Conservation (phyloP, 495 filamentous ascomycete species). For the Lasiosphaeria ovina region DNA sequence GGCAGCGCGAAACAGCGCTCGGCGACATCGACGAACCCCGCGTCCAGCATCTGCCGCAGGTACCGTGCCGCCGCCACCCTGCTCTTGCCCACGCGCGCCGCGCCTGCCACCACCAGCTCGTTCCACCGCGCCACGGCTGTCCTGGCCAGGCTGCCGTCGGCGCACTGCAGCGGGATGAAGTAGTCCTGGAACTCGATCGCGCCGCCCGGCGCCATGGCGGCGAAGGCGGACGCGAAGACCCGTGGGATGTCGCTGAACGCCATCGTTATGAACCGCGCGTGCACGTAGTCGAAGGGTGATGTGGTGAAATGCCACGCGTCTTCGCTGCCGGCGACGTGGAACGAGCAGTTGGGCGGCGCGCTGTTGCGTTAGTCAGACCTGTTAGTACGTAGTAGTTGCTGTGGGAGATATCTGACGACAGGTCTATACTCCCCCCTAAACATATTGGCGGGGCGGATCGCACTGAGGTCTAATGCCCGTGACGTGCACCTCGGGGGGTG, state of each 20-base stretch:
- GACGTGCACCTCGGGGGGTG: conserved; percentile 8
- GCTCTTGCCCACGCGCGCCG: background rate
- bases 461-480: conserved; percentile 42
- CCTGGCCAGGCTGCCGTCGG: background rate
- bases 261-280: conserved; percentile 41
- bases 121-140: background rate
- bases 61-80: background rate
- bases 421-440: background rate
- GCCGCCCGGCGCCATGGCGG: conserved; percentile 1
- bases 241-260: conserved; percentile 35
- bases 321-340: conserved; percentile 44
- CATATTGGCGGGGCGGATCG: conserved; percentile 45
- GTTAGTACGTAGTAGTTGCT: background rate
- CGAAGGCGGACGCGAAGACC: background rate
- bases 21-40: conserved; percentile 10
- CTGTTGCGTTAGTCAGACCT: conserved; percentile 9
- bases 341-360: conserved; percentile 34
- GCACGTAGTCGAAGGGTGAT: conserved; percentile 49
- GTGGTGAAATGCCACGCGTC: conserved; percentile 43
- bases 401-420: background rate
- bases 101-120: background rate
- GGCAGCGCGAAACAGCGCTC: conserved; percentile 25
- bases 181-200: conserved; percentile 6
- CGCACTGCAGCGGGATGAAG: conserved; percentile 3
- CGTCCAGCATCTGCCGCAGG: conserved; percentile 8